These are phyloP conservation scores for Cicer chorassanicum DNA, from an alignment of 306 rosid genomes.

Conservation along the genomic window DNA sequence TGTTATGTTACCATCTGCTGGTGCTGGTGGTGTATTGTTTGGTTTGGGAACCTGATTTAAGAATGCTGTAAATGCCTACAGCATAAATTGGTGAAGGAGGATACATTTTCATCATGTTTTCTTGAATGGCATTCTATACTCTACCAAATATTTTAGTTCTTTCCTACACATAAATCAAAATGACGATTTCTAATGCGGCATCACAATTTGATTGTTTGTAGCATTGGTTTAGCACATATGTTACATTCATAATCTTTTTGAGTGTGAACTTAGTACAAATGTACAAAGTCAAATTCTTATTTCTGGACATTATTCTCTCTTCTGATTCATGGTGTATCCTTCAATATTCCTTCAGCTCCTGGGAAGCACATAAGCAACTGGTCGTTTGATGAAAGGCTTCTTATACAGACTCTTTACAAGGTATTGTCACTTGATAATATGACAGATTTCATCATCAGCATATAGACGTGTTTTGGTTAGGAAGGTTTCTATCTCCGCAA, in stretches of 20 bases:
- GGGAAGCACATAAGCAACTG: slow-evolving; percentile 68
- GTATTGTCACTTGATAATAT: slow-evolving; percentile 47
- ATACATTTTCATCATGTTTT: slow-evolving; percentile 5
- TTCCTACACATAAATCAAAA: slow-evolving; percentile 22
- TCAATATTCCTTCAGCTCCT: slow-evolving; percentile 53
- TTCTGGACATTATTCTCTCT: slow-evolving; percentile 26
- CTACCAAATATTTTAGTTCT: slow-evolving; percentile 7
- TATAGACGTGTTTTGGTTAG: neutral
- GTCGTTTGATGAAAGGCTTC: slow-evolving; percentile 88
- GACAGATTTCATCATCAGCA: neutral
- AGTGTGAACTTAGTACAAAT: slow-evolving; percentile 13
- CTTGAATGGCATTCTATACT: slow-evolving; percentile 12
- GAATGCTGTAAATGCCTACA: slow-evolving; percentile 8
- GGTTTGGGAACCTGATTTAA: slow-evolving; percentile 25
- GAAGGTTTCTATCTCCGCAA: slow-evolving; percentile 4
- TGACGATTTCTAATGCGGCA: slow-evolving; percentile 19
- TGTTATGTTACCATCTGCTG: slow-evolving; percentile 36
- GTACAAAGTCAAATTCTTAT: neutral
- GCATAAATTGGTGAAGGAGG: neutral
- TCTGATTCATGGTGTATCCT: slow-evolving; percentile 3
- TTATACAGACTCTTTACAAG: slow-evolving; percentile 79
- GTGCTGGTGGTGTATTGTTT: neutral
- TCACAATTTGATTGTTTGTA: neutral
- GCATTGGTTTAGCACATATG: slow-evolving; percentile 14
- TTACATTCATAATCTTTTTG: slow-evolving; percentile 15